Evolutionary conservation across 1,284 basidiomycete species (phyloP), one percentile per base, ranked within the genome.

Genomic region (Mycosarcoma maydis): DNA sequence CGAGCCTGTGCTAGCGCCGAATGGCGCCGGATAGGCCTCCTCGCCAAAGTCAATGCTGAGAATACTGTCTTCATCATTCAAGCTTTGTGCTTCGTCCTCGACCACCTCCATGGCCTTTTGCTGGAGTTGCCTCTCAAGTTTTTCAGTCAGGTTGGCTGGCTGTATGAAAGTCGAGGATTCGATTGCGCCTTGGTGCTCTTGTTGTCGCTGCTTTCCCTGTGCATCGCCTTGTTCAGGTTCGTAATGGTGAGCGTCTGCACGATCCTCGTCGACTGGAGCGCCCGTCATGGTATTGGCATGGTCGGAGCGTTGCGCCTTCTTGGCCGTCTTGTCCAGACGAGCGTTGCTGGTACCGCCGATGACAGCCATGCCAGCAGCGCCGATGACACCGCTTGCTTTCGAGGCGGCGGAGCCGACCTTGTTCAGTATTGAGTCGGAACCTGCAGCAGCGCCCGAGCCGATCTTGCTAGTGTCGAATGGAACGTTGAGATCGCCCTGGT

Each of bases 381-480:
- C 91, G 40, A 88, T 84, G 1, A 92, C 86, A 6, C 87, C 86
- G 19, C 90, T 89, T 39, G 86, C 85, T 57, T 88, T 85, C 9
- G 84, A 84, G 19, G 85, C 82, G 13, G 86, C 84, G 17, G 84
- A 76, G 19, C 64, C 64, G 32, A 71, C 62, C 48, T 62, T 58
- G 42, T 56, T 44, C 23, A 71, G 54, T 7, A 69, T 23, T 33
- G 56, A 60, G 29, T 56, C 51, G 36, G 56, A 44, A 13, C 70
- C 65, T 14, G 64, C 69, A 7, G 53, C 54, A 6, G 49, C 14
- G 22, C 70, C 70, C 10, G 62, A 67, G 20, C 70, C 70, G 5
- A 47, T 47, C 32, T 39, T 59, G 20, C 52, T 56, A 2, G 70
- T 69, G 44, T 72, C 70, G 22, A 14, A 32, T 8, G 69, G 59